phyloP scores from a whole-genome alignment of 768 basidiomycete species.

The Trametes punicea region DNA sequence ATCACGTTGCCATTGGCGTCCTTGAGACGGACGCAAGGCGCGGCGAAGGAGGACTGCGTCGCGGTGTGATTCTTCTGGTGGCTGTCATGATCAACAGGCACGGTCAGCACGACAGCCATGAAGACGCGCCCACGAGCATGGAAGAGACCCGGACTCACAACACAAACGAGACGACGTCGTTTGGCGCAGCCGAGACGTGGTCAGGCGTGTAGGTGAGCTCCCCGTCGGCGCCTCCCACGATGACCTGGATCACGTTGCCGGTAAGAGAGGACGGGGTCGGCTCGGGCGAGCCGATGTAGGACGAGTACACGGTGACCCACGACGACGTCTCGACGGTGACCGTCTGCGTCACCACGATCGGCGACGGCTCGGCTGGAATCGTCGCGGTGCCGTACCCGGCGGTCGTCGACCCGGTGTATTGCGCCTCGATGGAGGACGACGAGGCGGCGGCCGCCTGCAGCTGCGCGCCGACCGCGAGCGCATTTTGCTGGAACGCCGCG shows the following conservation, averaged over 20 bases:
- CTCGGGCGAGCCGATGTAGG: slow-evolving; percentile 51
- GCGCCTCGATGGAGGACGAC: slow-evolving; percentile 30
- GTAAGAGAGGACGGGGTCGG: slow-evolving; percentile 48
- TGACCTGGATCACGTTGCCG: slow-evolving; percentile 48
- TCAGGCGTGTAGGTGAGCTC: slow-evolving; percentile 50
- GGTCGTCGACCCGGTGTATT: slow-evolving; percentile 28
- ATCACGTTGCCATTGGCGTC: slow-evolving; percentile 32
- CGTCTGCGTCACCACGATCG: slow-evolving; percentile 43
- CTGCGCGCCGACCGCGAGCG: slow-evolving; percentile 51
- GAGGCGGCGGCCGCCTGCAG: slow-evolving; percentile 43
- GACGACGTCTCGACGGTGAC: slow-evolving; percentile 35
- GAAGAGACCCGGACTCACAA: slow-evolving; percentile 46
- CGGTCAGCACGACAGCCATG: not conserved
- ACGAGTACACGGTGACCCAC: slow-evolving; percentile 59
- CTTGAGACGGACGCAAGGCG: slow-evolving; percentile 50
- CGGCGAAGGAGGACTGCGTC: slow-evolving; percentile 58
- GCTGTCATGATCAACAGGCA: slow-evolving; percentile 33
- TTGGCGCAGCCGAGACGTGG: slow-evolving; percentile 45
- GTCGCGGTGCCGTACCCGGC: slow-evolving; percentile 51
- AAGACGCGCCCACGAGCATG: too few species aligned
- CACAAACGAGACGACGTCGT: slow-evolving; percentile 57
- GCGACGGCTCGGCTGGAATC: slow-evolving; percentile 46
- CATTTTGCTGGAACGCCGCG: slow-evolving; percentile 55
- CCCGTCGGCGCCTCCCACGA: slow-evolving; percentile 49
- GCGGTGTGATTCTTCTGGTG: slow-evolving; percentile 67